phyloP scores from a whole-genome alignment of 2,329 filamentous ascomycete genomes.

The Fusarium palustre region DNA sequence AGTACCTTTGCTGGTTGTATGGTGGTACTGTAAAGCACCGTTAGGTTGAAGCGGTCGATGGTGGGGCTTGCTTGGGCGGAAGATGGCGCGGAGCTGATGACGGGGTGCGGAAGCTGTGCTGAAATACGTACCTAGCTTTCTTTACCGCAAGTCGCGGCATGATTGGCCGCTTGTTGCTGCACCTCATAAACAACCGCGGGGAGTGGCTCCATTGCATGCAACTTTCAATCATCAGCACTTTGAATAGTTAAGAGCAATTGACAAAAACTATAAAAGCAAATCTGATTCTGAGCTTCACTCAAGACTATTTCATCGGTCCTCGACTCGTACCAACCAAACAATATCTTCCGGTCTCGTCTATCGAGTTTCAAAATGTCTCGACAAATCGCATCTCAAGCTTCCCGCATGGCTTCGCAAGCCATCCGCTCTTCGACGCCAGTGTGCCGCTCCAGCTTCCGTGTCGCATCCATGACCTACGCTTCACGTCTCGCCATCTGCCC shows the following conservation, averaged over 20 bases:
- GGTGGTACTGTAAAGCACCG: neutral
- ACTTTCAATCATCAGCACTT: conserved; percentile 20
- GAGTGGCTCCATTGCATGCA: conserved; percentile 22
- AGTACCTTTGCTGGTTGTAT: neutral
- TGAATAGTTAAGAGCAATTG: conserved; percentile 26
- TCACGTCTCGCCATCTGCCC: conserved; percentile 7
- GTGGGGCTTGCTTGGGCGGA: conserved; percentile 35
- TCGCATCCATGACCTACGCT: conserved; percentile 22
- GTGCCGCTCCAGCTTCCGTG: conserved; percentile 40
- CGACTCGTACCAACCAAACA: neutral
- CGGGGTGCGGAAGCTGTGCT: conserved; percentile 13
- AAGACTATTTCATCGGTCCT: neutral
- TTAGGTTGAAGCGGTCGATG: conserved; percentile 30
- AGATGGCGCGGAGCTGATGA: conserved; percentile 34
- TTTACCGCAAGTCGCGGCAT: neutral
- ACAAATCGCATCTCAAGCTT: conserved; percentile 52
- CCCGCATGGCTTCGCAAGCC: conserved; percentile 53
- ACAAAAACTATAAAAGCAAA: conserved; percentile 1
- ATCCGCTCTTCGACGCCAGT: conserved; percentile 45
- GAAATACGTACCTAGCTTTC: conserved; percentile 42
- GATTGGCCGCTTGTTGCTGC: conserved; percentile 31
- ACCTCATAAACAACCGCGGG: conserved; percentile 23
- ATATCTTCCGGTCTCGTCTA: neutral
- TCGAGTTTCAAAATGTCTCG: conserved; percentile 48
- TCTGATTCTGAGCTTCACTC: neutral